Base-by-base conservation (phyloP, 176 grass and related monocot species). In the Paspalum vaginatum region DNA sequence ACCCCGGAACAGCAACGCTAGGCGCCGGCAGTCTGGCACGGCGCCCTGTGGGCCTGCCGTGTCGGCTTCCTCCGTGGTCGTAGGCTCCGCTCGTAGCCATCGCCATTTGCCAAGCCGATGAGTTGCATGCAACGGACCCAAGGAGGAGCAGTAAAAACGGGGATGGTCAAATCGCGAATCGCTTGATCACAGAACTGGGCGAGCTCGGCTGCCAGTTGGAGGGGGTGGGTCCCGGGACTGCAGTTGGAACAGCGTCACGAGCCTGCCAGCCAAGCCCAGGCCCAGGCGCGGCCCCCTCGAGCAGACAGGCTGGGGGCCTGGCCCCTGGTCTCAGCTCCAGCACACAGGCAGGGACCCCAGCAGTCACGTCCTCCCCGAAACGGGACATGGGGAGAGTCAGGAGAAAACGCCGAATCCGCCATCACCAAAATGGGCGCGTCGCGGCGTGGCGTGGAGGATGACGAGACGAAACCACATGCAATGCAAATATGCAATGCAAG, bases 241-340 rank as follows among this genome's bases (percentile, higher is more conserved):
- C 56, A 77, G 73, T 78, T 56, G 79, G 85, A 72, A 62, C 46
- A 71, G 85, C 32, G 7, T 2, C 11, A 63, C 7, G 11, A 41
- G 55, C 3, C 52, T 3, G 51, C 32, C 52, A 9, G 51, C 32
- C 52, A 9, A 15, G 49, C 11, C 2, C 46, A 12, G 11, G 8
- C 46, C 11, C 72, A 8, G 0, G 2, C 26, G 0, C 12, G 16
- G 9, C 4, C 50, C 77, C 27, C 41, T 11, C 21, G 37, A 52
- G 55, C 38, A 2, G 26, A 63, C 85, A 64, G 71, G 78, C 40
- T 64, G 50, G 27, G 59, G 32, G 32, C 32, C 32, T 32, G 32
- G 32, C 32, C 32, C 32, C 32, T 32, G 32, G 32, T 3, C 32
- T 32, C 32, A 1, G 3, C 32, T 37, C 27, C 69, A 18, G 12